Conservation (phyloP, 805 yeast species). For the Hyphopichia homilentoma region DNA sequence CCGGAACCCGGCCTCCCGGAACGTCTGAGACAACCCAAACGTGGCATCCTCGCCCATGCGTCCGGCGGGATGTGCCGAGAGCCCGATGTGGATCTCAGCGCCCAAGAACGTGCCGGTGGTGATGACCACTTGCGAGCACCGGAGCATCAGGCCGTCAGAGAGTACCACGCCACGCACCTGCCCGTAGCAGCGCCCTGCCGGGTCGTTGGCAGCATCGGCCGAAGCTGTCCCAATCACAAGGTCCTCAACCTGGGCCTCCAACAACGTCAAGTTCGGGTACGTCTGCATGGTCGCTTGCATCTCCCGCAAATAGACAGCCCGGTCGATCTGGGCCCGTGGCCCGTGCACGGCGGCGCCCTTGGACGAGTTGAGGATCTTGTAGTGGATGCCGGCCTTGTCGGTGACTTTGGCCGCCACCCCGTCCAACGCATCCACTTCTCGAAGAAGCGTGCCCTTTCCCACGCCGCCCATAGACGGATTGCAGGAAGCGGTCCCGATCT, state of each 20-base stretch:
- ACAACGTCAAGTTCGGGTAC: conserved; percentile 55
- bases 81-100: conserved; percentile 92
- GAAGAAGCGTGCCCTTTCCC: conserved; percentile 89
- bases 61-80: conserved; percentile 80
- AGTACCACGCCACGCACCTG: conserved; percentile 68
- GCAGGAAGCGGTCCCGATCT: conserved; percentile 93
- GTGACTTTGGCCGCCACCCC: conserved; percentile 87
- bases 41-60: conserved; percentile 92
- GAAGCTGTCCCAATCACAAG: conserved; percentile 58
- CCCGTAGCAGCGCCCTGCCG: conserved; percentile 41
- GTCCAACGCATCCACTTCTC: conserved; percentile 95
- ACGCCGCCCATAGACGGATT: conserved; percentile 98
- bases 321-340: conserved; percentile 93
- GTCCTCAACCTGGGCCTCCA: conserved; percentile 82
- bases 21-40: conserved; percentile 79
- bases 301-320: conserved; percentile 69
- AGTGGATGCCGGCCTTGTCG: conserved; percentile 91
- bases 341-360: conserved; percentile 99
- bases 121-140: conserved; percentile 68
- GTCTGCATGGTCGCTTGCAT: conserved; percentile 67
- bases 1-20: conserved; percentile 71
- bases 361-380: conserved; percentile 77
- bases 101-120: conserved; percentile 96
- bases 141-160: conserved; percentile 59
- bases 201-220: conserved; percentile 13